A percentile compares a stretch with the other conserved stretches of the same genome.
Conservation (phyloP, 1,284 basidiomycete genomes). For the Dichomitus squalens region DNA sequence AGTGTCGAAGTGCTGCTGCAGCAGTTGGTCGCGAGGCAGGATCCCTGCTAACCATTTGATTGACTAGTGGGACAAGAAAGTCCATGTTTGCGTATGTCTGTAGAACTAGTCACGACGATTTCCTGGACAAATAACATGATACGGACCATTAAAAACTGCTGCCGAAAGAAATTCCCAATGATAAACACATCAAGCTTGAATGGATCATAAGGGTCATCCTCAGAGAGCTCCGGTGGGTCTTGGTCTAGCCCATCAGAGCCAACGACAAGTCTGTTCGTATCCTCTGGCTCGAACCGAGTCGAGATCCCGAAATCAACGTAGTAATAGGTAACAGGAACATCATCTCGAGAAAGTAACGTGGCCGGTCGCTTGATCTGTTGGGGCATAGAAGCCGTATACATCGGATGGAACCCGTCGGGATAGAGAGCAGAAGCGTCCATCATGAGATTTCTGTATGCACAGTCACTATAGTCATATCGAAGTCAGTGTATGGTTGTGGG, state of each 20-base stretch:
- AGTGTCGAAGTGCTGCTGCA: neutral
- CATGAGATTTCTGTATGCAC: slow-evolving; percentile 26
- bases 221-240: slow-evolving; percentile 31
- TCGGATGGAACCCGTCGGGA: slow-evolving; percentile 31
- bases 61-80: neutral
- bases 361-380: slow-evolving; percentile 13
- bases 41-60: neutral
- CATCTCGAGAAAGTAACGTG: slow-evolving; percentile 4
- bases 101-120: neutral
- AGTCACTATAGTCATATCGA: slow-evolving; percentile 20
- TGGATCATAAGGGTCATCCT: slow-evolving; percentile 30
- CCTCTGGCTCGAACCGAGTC: slow-evolving; percentile 11
- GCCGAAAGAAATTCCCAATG: slow-evolving; percentile 27
- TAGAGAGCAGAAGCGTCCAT: slow-evolving; percentile 30
- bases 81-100: neutral
- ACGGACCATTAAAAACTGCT: neutral
- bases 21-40: neutral
- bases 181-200: slow-evolving; percentile 34
- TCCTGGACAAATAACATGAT: neutral
- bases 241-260: slow-evolving; percentile 24
- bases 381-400: slow-evolving; percentile 1
- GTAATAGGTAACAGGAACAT: slow-evolving; percentile 25
- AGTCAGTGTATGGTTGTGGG: neutral
- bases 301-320: slow-evolving; percentile 32
- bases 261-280: slow-evolving; percentile 5